Evolutionary conservation across 2,329 filamentous ascomycete genomes (phyloP).

Genomic region (Dryadomyces quercivorus): DNA sequence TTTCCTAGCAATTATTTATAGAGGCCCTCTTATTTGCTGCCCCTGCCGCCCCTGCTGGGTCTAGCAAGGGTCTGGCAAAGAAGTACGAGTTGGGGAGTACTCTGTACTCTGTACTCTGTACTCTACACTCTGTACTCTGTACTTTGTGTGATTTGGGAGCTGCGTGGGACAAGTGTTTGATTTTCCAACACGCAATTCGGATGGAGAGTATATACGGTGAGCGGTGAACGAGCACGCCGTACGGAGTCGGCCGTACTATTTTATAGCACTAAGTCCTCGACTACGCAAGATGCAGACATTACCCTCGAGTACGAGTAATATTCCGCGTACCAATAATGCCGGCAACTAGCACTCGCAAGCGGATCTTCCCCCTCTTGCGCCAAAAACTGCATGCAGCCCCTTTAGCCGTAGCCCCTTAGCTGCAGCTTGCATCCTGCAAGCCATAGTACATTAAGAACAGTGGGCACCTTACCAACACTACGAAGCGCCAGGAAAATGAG

Average conservation of each 20-base stretch:
- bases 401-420: neutral
- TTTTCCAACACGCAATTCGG: no score
- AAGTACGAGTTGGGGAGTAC: neutral
- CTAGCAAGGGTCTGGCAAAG: neutral
- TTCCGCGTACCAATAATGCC: neutral
- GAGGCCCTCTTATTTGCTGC: neutral
- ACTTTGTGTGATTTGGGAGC: no score
- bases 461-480: neutral
- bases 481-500: neutral
- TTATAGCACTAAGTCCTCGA: no score
- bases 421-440: neutral
- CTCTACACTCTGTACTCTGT: no score
- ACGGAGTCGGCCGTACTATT: no score
- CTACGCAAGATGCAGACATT: no score
- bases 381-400: neutral
- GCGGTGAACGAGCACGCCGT: no score
- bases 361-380: neutral
- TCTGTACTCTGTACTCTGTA: no score
- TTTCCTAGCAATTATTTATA: neutral
- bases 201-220: no score
- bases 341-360: neutral
- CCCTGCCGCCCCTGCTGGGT: neutral
- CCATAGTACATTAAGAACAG: neutral
- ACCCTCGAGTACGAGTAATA: neutral
- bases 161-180: no score